phyloP scores from a whole-genome alignment of 1,139 yeast species.

The Yamadazyma aaseri region DNA sequence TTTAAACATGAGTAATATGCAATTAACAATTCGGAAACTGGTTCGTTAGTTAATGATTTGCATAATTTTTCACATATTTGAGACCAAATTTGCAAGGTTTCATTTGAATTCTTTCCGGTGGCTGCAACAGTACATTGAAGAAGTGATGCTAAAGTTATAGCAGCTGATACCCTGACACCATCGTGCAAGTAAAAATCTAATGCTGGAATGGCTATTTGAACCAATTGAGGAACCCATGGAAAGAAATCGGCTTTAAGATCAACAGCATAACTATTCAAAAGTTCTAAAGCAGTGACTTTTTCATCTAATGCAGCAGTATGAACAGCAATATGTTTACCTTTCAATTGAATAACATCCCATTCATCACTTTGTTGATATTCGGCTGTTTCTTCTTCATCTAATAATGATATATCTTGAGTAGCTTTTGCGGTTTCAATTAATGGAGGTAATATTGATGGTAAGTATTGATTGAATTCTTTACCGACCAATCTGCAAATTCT shows the following conservation, averaged over 20 bases:
- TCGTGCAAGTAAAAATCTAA: slow-evolving; percentile 89
- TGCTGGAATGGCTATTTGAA: slow-evolving; percentile 85
- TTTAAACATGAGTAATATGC: slow-evolving; percentile 74
- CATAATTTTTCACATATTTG: slow-evolving; percentile 68
- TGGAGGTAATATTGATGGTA: slow-evolving; percentile 89
- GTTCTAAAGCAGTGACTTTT: slow-evolving; percentile 87
- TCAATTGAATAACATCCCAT: slow-evolving; percentile 90
- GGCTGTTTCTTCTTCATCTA: slow-evolving; percentile 87
- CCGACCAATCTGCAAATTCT: slow-evolving; percentile 87
- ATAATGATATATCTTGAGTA: slow-evolving; percentile 81
- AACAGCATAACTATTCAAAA: slow-evolving; percentile 82
- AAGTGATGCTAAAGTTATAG: slow-evolving; percentile 77
- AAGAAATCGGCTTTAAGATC: slow-evolving; percentile 80
- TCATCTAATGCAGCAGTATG: slow-evolving; percentile 92
- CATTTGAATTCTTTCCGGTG: slow-evolving; percentile 54
- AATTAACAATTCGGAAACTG: slow-evolving; percentile 79
- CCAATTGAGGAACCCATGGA: slow-evolving; percentile 78
- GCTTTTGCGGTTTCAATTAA: slow-evolving; percentile 81
- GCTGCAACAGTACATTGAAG: slow-evolving; percentile 68
- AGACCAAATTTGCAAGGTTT: slow-evolving; percentile 69
- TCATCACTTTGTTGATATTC: slow-evolving; percentile 82
- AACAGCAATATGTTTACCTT: slow-evolving; percentile 92
- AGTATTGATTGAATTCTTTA: slow-evolving; percentile 79
- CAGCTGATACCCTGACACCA: slow-evolving; percentile 90
- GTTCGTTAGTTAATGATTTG: slow-evolving; percentile 70